These are phyloP conservation scores for Albatrellus sp. DNA, from an alignment of 1,284 basidiomycete genomes.

Conservation along the genomic window DNA sequence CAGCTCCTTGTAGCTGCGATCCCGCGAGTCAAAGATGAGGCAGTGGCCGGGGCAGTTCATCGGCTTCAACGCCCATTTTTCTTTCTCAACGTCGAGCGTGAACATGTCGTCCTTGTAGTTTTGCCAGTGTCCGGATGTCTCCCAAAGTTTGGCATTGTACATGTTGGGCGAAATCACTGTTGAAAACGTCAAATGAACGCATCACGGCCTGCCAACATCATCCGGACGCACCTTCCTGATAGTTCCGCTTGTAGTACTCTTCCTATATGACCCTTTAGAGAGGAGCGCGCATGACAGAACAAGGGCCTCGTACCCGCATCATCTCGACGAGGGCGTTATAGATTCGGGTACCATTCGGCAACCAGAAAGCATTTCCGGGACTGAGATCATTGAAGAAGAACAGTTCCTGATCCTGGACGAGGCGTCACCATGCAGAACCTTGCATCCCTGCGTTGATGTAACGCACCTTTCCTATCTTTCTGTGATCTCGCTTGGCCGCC, in stretches of 20 bases:
- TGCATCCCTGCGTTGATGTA: too few relatives aligned
- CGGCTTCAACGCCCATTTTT: conserved; percentile 89
- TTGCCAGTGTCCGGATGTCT: conserved; percentile 97
- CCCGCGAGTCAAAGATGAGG: conserved; percentile 90
- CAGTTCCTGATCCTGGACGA: conserved; percentile 77
- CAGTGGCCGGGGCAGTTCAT: conserved; percentile 99
- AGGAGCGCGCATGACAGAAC: conserved; percentile 3
- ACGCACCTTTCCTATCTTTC: conserved; percentile 80
- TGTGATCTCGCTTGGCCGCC: conserved; percentile 94
- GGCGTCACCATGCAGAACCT: too few relatives aligned
- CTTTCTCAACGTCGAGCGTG: conserved; percentile 86
- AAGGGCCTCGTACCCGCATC: conserved; percentile 69
- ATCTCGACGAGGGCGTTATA: conserved; percentile 92
- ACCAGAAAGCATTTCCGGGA: conserved; percentile 93
- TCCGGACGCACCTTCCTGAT: conserved; percentile 57
- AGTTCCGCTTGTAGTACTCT: conserved; percentile 80
- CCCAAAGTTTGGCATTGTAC: conserved; percentile 95
- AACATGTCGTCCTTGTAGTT: conserved; percentile 99
- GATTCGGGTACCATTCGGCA: conserved; percentile 94
- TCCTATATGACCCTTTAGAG: conserved; percentile 24
- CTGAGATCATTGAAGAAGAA: conserved; percentile 98
- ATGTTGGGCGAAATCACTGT: conserved; percentile 96
- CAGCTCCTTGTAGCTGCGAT: conserved; percentile 91
- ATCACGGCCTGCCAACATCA: not conserved
- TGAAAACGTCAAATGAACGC: not conserved